phyloP scores from a whole-genome alignment of 2,329 filamentous ascomycete species.

The Colletotrichum sojae region DNA sequence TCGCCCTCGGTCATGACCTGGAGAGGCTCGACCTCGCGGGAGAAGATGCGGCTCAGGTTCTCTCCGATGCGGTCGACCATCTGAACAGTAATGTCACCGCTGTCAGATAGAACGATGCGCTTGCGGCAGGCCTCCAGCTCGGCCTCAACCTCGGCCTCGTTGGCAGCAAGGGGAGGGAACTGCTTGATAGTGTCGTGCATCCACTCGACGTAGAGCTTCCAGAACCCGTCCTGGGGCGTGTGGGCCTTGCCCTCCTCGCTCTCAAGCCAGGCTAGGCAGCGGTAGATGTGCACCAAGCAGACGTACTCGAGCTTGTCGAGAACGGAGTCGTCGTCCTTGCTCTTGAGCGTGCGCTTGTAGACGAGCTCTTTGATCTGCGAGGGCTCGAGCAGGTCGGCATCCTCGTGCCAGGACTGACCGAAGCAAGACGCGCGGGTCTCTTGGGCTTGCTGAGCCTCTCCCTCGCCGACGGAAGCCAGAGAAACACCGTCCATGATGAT shows the following conservation, averaged over 20 bases:
- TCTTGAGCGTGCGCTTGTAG: conserved; percentile 35
- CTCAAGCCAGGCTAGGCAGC: conserved; percentile 30
- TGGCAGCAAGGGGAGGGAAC: conserved; percentile 18
- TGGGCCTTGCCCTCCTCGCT: conserved; percentile 22
- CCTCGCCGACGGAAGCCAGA: conserved; percentile 32
- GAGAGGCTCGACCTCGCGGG: conserved; percentile 51
- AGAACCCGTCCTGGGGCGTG: conserved; percentile 29
- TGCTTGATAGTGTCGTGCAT: conserved; percentile 32
- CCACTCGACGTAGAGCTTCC: conserved; percentile 33
- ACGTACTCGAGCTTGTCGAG: conserved; percentile 37
- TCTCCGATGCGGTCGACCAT: conserved; percentile 33
- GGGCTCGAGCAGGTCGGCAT: conserved; percentile 31
- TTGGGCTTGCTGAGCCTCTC: conserved; percentile 16
- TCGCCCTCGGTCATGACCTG: conserved; percentile 54
- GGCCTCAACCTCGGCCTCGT: conserved; percentile 19
- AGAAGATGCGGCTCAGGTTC: conserved; percentile 50
- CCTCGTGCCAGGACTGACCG: conserved; percentile 30
- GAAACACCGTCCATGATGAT: conserved; percentile 34
- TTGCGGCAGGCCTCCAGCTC: conserved; percentile 24
- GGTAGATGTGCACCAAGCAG: conserved; percentile 32
- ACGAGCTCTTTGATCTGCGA: conserved; percentile 32
- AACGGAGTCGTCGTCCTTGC: conserved; percentile 35
- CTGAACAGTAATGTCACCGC: conserved; percentile 32
- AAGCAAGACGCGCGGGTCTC: conserved; percentile 33
- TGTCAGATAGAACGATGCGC: conserved; percentile 31